A percentile compares a stretch with the other conserved stretches of the same genome.
These are phyloP conservation scores for Scenedesmus sp. DNA, from an alignment of 163 green algal species.

Conservation along the genomic window DNA sequence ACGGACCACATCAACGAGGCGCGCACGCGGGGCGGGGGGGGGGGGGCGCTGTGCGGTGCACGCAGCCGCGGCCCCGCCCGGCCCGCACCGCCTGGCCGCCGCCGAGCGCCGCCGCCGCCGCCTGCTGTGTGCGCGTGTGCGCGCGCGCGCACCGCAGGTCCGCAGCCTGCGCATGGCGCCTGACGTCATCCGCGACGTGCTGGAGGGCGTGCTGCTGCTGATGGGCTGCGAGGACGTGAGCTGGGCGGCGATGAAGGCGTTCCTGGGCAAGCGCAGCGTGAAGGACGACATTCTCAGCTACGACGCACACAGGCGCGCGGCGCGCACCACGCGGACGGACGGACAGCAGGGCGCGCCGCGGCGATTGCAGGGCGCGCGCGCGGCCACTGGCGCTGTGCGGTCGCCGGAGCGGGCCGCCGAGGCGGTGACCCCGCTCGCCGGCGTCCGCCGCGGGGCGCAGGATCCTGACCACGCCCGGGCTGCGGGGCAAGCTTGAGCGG, in stretches of 20 bases:
- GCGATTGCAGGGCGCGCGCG: too few species aligned
- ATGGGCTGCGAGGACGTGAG: slow-evolving; percentile 66
- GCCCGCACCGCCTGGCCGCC: neutral
- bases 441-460: neutral
- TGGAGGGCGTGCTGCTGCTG: slow-evolving; percentile 79
- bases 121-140: neutral
- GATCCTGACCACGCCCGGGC: slow-evolving; percentile 54
- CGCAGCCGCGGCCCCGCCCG: too few species aligned
- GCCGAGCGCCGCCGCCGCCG: too few species aligned
- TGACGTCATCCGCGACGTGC: slow-evolving; percentile 73
- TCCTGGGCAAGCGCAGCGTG: slow-evolving; percentile 67
- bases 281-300: slow-evolving; percentile 88
- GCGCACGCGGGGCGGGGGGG: too few species aligned
- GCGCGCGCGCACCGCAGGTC: slow-evolving; percentile 72
- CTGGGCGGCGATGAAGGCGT: slow-evolving; percentile 83
- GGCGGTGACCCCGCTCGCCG: too few species aligned
- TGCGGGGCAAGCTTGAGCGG: slow-evolving; percentile 57
- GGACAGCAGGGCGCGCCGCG: slow-evolving; percentile 10
- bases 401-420: too few species aligned
- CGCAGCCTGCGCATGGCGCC: slow-evolving; percentile 56
- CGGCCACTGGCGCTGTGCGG: too few species aligned
- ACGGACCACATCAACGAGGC: slow-evolving; percentile 87
- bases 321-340: too few species aligned
- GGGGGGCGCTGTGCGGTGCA: too few species aligned
- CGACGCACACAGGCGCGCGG: slow-evolving; percentile 63